Conservation (phyloP, 169 alveolate species). For the Plasmodium knowlesi region DNA sequence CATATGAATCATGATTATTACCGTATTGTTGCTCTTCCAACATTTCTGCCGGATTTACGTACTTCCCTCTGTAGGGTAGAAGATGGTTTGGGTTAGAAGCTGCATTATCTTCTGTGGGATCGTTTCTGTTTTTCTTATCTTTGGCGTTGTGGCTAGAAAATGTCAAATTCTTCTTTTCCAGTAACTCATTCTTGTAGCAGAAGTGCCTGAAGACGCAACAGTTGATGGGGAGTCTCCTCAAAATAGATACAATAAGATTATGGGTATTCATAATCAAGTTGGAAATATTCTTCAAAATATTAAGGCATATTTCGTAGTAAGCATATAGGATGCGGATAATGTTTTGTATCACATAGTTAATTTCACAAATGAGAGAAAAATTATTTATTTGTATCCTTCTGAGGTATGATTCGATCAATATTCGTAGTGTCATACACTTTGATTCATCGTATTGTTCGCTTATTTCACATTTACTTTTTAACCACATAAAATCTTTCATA, state of each 20-base stretch:
- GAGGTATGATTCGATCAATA: slow-evolving; percentile 92
- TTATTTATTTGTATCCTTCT: slow-evolving; percentile 87
- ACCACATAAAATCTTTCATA: slow-evolving; percentile 58
- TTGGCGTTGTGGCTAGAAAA: not conserved
- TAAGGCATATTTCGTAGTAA: slow-evolving; percentile 92
- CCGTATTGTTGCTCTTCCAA: not conserved
- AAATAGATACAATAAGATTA: slow-evolving; percentile 67
- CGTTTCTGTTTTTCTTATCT: not conserved
- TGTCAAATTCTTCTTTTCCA: slow-evolving; percentile 15
- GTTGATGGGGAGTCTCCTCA: slow-evolving; percentile 47
- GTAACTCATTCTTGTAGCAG: slow-evolving; percentile 51
- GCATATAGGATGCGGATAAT: slow-evolving; percentile 94
- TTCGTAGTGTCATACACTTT: slow-evolving; percentile 62
- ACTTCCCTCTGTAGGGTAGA: not conserved
- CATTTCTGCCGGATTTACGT: not conserved
- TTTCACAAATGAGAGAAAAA: slow-evolving; percentile 94
- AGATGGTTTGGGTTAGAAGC: not conserved
- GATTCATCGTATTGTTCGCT: slow-evolving; percentile 58
- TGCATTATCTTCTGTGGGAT: not conserved
- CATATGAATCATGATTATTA: not conserved
- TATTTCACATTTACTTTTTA: slow-evolving; percentile 47
- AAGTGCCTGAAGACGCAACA: slow-evolving; percentile 48
- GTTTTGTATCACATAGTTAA: slow-evolving; percentile 93
- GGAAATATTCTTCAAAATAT: slow-evolving; percentile 84
- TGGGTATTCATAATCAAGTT: slow-evolving; percentile 86